Evolutionary conservation across 495 filamentous ascomycete genomes (phyloP), one percentile per base, ranked within the genome.

Genomic region (Aspergillus avenaceus): DNA sequence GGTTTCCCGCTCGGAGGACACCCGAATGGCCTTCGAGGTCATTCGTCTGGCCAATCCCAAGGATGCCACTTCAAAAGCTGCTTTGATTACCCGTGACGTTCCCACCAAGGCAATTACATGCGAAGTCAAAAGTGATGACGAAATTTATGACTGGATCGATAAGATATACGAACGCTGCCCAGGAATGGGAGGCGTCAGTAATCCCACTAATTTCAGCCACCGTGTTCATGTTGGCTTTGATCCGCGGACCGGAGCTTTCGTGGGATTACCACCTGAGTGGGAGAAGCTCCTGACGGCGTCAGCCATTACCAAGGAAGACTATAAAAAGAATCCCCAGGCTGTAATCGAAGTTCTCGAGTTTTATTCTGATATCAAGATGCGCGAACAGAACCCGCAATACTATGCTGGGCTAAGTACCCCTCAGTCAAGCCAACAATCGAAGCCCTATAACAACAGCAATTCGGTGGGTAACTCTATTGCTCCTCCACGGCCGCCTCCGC

Each of bases 61-160:
- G 52, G 80, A 84, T 53, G 72, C 78, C 36, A 77, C 78, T 42
- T 75, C 77, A 52, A 84, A 79, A 56, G 70, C 83, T 4, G 79
- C 81, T 25, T 73, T 69, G 72, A 83, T 75, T 21, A 72, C 66
- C 2, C 77, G 83, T n/a, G 91, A 97, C 60, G 83, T 87, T 26
- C 78, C 87, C 3, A 84, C 84, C 26, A 88, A 87, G 58, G 86
- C 85, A 8, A 76, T 96, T 31, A 86, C 90, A 22, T 90, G 95
- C 55, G 88, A 87, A 62, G 87, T 97, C 54, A 95, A 95, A 62
- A 85, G 81, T 18, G 95, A 97, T 53, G 91, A 95, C 56, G 93
- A 98, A 55, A 82, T 97, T 28, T 98, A 98, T 63, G 90, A 95
- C 45, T 98, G 93, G 93, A 95, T 96, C 50, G 93, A 98, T 64